A percentile compares a stretch with the other conserved stretches of the same genome.
These are phyloP conservation scores for Davidsoniella eucalypti DNA, from an alignment of 2,329 filamentous ascomycete genomes.

Conservation along the genomic window DNA sequence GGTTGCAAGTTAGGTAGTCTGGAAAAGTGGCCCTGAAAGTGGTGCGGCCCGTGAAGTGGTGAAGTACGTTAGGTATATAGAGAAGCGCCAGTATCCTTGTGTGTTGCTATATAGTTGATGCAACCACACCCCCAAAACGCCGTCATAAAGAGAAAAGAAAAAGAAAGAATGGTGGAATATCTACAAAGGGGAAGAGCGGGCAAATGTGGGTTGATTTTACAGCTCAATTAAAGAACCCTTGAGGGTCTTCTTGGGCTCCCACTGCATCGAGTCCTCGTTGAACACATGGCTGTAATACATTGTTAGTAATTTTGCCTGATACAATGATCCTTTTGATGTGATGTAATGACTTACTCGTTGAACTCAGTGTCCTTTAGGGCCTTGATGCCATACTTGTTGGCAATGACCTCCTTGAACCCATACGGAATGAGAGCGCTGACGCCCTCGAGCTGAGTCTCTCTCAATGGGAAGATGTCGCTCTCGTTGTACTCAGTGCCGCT, in stretches of 20 bases:
- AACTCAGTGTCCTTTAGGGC: slow-evolving; percentile 35
- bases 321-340: neutral
- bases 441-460: slow-evolving; percentile 53
- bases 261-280: slow-evolving; percentile 22
- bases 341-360: slow-evolving; percentile 28
- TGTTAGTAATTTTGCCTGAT: slow-evolving; percentile 10
- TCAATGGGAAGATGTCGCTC: slow-evolving; percentile 47
- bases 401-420: slow-evolving; percentile 40
- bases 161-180: neutral
- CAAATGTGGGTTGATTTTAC: neutral
- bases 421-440: slow-evolving; percentile 49
- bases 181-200: neutral
- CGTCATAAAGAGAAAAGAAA: neutral
- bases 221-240: slow-evolving; percentile 2
- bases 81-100: neutral
- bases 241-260: slow-evolving; percentile 14
- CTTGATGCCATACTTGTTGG: slow-evolving; percentile 37
- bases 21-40: too few relatives aligned
- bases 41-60: too few relatives aligned
- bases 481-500: slow-evolving; percentile 34
- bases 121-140: neutral
- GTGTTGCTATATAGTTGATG: neutral
- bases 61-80: too few relatives aligned
- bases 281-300: slow-evolving; percentile 24
- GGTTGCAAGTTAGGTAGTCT: too few relatives aligned